Conservation (phyloP, 1,284 basidiomycete species). For the Ustilago crameri region DNA sequence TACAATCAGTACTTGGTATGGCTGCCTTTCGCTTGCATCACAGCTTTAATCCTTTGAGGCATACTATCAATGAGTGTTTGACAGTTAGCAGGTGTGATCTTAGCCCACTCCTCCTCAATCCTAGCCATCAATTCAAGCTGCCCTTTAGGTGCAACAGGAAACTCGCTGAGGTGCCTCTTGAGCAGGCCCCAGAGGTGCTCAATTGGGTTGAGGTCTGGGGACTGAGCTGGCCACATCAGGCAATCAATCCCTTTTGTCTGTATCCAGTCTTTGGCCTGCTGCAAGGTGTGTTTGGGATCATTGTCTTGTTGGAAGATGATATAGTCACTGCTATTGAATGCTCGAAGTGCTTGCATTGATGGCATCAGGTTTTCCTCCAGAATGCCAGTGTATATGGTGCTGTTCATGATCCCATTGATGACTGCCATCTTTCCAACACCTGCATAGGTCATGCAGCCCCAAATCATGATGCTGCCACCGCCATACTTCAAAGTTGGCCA, state of each 20-base stretch:
- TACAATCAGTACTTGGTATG: constrained; percentile 6
- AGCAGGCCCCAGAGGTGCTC: constrained; percentile 68
- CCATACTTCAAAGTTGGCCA: constrained; percentile 19
- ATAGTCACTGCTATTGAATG: constrained; percentile 17
- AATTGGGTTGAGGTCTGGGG: constrained; percentile 69
- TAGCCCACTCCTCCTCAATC: constrained; percentile 6
- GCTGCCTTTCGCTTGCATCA: constrained; percentile 22
- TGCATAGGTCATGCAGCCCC: constrained; percentile 24
- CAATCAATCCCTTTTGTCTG: no score
- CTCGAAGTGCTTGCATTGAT: constrained; percentile 36
- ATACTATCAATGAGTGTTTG: constrained; percentile 18
- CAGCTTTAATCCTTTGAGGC: constrained; percentile 18
- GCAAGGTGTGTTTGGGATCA: constrained; percentile 65
- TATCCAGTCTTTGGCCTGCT: constrained; percentile 9
- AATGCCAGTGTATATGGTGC: constrained; percentile 64
- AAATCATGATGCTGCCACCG: constrained; percentile 25
- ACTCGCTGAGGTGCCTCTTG: constrained; percentile 7
- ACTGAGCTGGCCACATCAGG: constrained; percentile 67
- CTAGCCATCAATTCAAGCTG: background rate
- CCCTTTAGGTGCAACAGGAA: background rate
- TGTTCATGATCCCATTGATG: constrained; percentile 67
- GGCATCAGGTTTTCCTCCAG: constrained; percentile 61
- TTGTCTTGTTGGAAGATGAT: constrained; percentile 69
- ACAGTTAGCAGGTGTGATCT: constrained; percentile 1
- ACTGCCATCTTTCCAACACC: constrained; percentile 8